These are phyloP conservation scores for Protea cynaroides DNA, from an alignment of 164 flowering plant genomes.

Conservation along the genomic window DNA sequence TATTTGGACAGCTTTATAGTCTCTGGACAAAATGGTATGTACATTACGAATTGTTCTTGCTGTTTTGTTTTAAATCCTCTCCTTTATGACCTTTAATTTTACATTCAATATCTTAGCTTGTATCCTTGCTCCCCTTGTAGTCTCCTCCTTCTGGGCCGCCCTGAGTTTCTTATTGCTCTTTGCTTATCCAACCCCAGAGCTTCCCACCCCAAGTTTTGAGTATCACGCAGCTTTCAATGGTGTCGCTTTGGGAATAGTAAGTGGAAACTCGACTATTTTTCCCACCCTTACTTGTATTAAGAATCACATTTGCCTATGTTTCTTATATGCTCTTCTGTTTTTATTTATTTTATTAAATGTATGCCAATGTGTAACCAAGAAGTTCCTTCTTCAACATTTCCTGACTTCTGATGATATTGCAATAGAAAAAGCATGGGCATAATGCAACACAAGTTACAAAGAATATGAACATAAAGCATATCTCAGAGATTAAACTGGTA, in stretches of 20 bases:
- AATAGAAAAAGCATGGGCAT: neutral
- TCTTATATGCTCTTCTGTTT: neutral
- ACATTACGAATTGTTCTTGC: neutral
- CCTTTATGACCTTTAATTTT: neutral
- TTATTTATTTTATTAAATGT: neutral
- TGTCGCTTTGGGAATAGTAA: conserved; percentile 95
- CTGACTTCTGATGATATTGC: neutral
- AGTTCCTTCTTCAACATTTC: neutral
- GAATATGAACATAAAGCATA: neutral
- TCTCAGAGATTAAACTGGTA: neutral
- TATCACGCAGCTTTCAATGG: conserved; percentile 91
- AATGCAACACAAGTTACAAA: neutral
- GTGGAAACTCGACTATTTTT: conserved; percentile 16
- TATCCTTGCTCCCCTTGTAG: conserved; percentile 43
- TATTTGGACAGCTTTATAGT: conserved; percentile 58
- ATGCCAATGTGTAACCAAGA: neutral
- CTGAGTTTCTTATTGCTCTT: conserved; percentile 82
- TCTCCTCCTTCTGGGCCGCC: conserved; percentile 67
- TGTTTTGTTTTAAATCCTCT: neutral
- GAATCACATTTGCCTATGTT: neutral
- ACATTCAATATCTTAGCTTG: too few relatives aligned
- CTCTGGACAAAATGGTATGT: conserved; percentile 82
- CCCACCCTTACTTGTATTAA: neutral
- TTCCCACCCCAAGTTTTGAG: conserved; percentile 97
- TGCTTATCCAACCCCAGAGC: conserved; percentile 98